Evolutionary conservation across 805 yeast genomes (phyloP).

Genomic region (Myxozyma melibiosi): DNA sequence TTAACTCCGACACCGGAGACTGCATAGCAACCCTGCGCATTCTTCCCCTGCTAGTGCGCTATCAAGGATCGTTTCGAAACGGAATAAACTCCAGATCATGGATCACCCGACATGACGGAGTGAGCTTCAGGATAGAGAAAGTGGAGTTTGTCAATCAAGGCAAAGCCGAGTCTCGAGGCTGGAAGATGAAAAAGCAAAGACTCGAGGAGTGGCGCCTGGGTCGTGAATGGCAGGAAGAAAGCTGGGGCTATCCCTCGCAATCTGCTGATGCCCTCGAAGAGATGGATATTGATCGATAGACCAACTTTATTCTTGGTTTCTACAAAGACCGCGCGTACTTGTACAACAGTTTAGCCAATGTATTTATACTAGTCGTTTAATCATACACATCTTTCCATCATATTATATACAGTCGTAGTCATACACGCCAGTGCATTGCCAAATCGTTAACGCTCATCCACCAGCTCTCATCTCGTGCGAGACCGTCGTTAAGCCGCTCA

Average conservation of each 20-base stretch:
- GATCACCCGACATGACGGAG: constrained; percentile 75
- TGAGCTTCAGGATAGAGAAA: constrained; percentile 63
- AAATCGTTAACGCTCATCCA: constrained; percentile 33
- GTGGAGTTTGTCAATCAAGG: constrained; percentile 46
- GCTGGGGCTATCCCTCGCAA: constrained; percentile 8
- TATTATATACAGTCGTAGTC: neutral
- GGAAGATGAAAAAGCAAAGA: constrained; percentile 39
- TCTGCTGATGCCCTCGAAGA: neutral
- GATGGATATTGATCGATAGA: constrained; percentile 3
- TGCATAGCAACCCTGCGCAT: constrained; percentile 60
- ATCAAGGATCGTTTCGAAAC: constrained; percentile 66
- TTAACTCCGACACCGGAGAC: constrained; percentile 48
- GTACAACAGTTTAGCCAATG: neutral
- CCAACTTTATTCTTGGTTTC: neutral
- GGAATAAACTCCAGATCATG: constrained; percentile 78
- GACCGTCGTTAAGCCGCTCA: constrained; percentile 17
- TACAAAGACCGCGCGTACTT: neutral
- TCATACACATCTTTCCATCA: neutral
- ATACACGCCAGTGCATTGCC: constrained; percentile 30
- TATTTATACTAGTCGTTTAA: neutral
- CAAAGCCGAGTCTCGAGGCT: constrained; percentile 40
- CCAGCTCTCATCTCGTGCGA: constrained; percentile 27
- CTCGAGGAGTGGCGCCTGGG: constrained; percentile 39
- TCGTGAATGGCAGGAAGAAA: constrained; percentile 25
- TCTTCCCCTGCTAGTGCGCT: constrained; percentile 67